Conservation (phyloP, 2,329 filamentous ascomycete genomes). For the Stemphylium vesicarium region DNA sequence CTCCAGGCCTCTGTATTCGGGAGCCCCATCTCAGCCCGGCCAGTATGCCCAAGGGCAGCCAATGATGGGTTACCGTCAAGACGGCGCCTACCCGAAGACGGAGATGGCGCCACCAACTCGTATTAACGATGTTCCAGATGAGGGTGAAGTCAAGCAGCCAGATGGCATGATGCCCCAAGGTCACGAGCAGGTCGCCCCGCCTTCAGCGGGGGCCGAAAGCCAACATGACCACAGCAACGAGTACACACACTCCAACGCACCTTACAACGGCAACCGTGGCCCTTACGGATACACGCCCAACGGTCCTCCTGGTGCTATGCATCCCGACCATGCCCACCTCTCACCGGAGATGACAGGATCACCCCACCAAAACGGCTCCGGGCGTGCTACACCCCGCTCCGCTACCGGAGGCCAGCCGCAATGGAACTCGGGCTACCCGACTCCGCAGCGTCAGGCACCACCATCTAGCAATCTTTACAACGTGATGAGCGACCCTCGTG, state of each 20-base stretch:
- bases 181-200: constrained; percentile 60
- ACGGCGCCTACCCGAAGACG: constrained; percentile 70
- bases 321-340: constrained; percentile 76
- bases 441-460: constrained; percentile 72
- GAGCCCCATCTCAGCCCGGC: constrained; percentile 68
- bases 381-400: constrained; percentile 84
- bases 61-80: constrained; percentile 67
- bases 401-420: constrained; percentile 73
- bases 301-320: constrained; percentile 68
- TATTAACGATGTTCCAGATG: constrained; percentile 65
- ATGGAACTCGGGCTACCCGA: constrained; percentile 76
- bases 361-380: constrained; percentile 80
- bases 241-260: constrained; percentile 80
- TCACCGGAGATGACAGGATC: constrained; percentile 84
- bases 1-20: constrained; percentile 79
- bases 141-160: constrained; percentile 68
- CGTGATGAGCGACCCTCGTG: constrained; percentile 82
- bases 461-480: constrained; percentile 85
- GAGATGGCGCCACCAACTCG: constrained; percentile 86
- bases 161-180: constrained; percentile 63
- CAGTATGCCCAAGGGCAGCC: constrained; percentile 70
- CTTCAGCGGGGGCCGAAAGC: constrained; percentile 68
- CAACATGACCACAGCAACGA: constrained; percentile 80
- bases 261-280: constrained; percentile 73
- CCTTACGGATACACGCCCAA: constrained; percentile 79